Conservation (phyloP, 2,329 filamentous ascomycete genomes). For the Ilyonectria mors-panacis region DNA sequence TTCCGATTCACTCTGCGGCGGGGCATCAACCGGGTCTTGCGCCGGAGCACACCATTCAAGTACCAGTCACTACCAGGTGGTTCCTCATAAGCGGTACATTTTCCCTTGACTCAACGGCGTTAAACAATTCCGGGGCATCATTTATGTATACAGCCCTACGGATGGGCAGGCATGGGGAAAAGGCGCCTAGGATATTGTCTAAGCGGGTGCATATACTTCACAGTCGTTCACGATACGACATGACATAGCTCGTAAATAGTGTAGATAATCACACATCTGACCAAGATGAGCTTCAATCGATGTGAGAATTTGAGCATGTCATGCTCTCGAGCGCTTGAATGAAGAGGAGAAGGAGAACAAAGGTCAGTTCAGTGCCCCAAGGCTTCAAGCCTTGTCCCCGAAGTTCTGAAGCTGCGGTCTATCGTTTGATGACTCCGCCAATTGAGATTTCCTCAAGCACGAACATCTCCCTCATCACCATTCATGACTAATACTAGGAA, state of each 20-base stretch:
- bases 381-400: no score
- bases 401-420: no score
- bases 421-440: no score
- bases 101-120: constrained; percentile 11
- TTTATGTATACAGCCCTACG: not conserved
- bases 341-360: not conserved
- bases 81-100: constrained; percentile 6
- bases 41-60: constrained; percentile 28
- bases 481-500: no score
- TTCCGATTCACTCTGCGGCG: constrained; percentile 34
- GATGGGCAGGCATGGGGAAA: not conserved
- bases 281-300: not conserved
- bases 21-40: constrained; percentile 35
- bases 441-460: no score
- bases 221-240: not conserved
- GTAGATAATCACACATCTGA: not conserved
- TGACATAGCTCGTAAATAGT: constrained; percentile 3
- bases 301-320: not conserved
- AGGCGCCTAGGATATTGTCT: constrained; percentile 9
- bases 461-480: no score
- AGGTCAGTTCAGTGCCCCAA: no score
- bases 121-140: not conserved
- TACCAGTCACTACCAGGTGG: constrained; percentile 33
- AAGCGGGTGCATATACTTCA: not conserved
- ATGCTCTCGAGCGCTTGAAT: not conserved